Evolutionary conservation across 495 filamentous ascomycete species (phyloP), one percentile per base, ranked within the genome.

Genomic region (Aspergillus sparsus): DNA sequence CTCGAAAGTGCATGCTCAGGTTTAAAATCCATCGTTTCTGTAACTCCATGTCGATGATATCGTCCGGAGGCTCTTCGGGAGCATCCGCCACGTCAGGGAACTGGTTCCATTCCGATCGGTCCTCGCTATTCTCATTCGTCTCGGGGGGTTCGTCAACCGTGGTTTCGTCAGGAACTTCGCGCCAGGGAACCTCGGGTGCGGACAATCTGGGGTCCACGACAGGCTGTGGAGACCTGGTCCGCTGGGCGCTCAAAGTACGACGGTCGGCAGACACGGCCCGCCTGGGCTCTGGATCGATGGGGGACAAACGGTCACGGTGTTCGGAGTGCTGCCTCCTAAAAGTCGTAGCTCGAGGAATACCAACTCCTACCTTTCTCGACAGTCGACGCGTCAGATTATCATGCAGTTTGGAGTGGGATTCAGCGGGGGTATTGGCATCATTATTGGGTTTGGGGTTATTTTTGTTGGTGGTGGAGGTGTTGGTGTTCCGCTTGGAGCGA

Each of bases 1-100:
- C 94, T 52, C 93, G 88, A 70, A 97, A 98, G 76, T 96, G 92
- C 94, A 98, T 98, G 75, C 92, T 97, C 57, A 98, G 81, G 66
- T 98, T 98, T 61, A 98, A 80, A 58, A 98, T 97, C 94, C 94
- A 98, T 71, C 85, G 87, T 58, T 81, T 81, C 64, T 97, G 92
- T 62, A 97, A 79, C 74, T 98, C 94, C 61, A 88, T 84, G 57
- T 85, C 86, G 57, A 96, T 78, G 61, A 83, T 80, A 57, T 82
- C 80, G 34, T 85, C 82, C 49, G 64, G 50, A 42, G 53, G 61
- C 63, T 65, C 67, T 53, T 71, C 71, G 61, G 71, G 68, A 60
- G 64, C 46, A 61, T 73, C 66, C 51, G 63, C 68, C 53, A 71
- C 52, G 46, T 68, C 66, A 12, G 65, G 67, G 62, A 42, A 59